These are phyloP conservation scores for Escovopsis sp. DNA, from an alignment of 2,329 filamentous ascomycete species.

Conservation along the genomic window DNA sequence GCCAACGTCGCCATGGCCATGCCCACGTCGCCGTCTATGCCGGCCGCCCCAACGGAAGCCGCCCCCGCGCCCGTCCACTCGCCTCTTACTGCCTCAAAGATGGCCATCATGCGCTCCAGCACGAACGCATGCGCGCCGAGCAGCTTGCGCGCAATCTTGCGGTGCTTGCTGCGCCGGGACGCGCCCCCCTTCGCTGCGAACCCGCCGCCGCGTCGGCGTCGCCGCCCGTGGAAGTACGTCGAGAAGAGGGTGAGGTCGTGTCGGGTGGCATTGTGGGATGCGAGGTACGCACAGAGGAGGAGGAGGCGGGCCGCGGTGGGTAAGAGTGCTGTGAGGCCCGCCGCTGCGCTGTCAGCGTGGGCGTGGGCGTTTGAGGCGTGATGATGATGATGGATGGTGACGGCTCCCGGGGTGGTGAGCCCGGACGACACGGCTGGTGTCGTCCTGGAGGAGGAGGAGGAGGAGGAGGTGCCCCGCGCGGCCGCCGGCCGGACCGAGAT, in stretches of 20 bases:
- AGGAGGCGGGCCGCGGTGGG: constrained; percentile 61
- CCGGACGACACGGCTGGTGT: background rate
- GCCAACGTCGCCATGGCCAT: constrained; percentile 58
- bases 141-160: constrained; percentile 62
- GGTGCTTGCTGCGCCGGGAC: constrained; percentile 33
- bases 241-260: constrained; percentile 64
- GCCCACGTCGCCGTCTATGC: constrained; percentile 39
- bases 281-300: constrained; percentile 63
- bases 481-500: constrained; percentile 17
- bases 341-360: constrained; percentile 4
- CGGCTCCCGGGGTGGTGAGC: background rate
- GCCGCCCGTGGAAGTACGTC: constrained; percentile 43
- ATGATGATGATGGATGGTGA: too few species aligned
- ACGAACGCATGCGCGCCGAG: constrained; percentile 65
- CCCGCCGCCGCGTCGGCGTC: constrained; percentile 34
- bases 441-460: too few species aligned
- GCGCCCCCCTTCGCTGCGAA: constrained; percentile 16
- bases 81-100: constrained; percentile 50
- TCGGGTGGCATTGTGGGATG: constrained; percentile 63
- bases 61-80: constrained; percentile 32
- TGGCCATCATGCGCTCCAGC: constrained; percentile 63
- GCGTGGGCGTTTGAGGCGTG: too few species aligned
- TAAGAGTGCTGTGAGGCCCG: constrained; percentile 40
- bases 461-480: too few species aligned
- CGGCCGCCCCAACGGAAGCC: constrained; percentile 11